Base-by-base conservation (phyloP, 2,329 filamentous ascomycete genomes). In the Pseudocercospora pini-densiflorae region DNA sequence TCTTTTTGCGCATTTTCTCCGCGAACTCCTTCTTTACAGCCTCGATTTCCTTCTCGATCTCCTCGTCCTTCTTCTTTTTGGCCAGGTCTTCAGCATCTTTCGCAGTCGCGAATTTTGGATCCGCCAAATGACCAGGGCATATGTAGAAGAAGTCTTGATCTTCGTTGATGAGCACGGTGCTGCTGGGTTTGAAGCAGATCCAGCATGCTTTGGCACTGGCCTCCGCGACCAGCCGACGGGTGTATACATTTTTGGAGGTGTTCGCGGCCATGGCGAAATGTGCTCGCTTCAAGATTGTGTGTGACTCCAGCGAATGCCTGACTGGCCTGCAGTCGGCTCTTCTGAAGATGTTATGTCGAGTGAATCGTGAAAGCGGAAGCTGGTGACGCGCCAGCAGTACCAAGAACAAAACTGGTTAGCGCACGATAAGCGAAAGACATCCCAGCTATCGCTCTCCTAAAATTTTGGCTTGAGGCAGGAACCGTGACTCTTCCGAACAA, bases 111-210 rank as follows among this genome's bases (percentile, higher is more conserved):
- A 97, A 98, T 47, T 90, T 88, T 33, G 84, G 84, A 75, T 98
- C 95, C 74, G 91, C 92, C 8, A 98, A 82, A 79, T 99, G 95
- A 33, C 86, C 84, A 5, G 89, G 85, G 74, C 95, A 99, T 53
- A 96, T 87, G 77, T 96, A 97, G 82, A 99, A 98, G 70, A 75
- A 72, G 81, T 95, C 94, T 88, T 94, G 95, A 75, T 92, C 94
- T 74, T 96, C 93, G 8, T 93, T 96, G 72, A 97, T 92, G 62
- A 99, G 84, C 19, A 98, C 94, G 71, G 90, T 96, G 6, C 90
- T 88, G 66, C 90, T 93, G 8, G 92, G 91, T 80, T 95, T 97
- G 83, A 90, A 96, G 84, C 95, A 98, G 69, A 98, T 88, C 79
- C 93, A 91, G 80, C 95, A 99, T 59, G 92, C 85, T 80, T 92